Evolutionary conservation across 2,329 filamentous ascomycete species (phyloP).

Genomic region (Trichoderma sp.): DNA sequence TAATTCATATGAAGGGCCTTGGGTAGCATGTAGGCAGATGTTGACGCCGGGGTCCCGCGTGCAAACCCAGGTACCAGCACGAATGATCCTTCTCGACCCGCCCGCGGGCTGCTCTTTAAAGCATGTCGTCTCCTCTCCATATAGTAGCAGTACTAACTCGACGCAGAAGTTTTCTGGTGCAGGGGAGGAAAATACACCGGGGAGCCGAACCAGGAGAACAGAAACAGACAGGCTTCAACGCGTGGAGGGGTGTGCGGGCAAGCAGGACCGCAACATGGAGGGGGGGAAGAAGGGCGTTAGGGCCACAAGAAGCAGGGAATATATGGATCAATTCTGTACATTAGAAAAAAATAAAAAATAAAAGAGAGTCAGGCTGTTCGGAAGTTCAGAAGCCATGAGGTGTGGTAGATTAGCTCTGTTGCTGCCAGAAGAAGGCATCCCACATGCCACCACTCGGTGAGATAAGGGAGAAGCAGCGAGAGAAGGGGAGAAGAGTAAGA

Average conservation of each 20-base stretch:
- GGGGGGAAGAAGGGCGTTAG: neutral
- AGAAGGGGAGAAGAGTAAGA: neutral
- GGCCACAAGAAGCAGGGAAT: constrained; percentile 4
- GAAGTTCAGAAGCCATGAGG: neutral
- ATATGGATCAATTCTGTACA: neutral
- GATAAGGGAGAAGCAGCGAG: neutral
- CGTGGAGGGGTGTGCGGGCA: constrained; percentile 14
- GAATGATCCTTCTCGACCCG: constrained; percentile 7
- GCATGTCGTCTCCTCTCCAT: neutral
- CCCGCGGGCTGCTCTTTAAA: neutral
- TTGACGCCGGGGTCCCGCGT: constrained; percentile 21
- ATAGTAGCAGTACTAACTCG: neutral
- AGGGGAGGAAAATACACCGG: neutral
- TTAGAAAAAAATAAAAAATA: neutral
- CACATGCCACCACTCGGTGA: neutral
- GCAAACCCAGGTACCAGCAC: constrained; percentile 23
- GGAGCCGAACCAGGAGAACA: neutral
- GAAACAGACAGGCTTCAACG: neutral
- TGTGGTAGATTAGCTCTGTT: constrained; percentile 1
- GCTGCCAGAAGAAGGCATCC: constrained; percentile 10
- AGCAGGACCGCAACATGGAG: neutral
- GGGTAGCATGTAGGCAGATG: neutral
- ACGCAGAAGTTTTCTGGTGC: constrained; percentile 15
- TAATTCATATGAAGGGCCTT: neutral
- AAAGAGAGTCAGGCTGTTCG: neutral